Conservation (phyloP, 768 basidiomycete genomes). For the Pluteus cervinus region DNA sequence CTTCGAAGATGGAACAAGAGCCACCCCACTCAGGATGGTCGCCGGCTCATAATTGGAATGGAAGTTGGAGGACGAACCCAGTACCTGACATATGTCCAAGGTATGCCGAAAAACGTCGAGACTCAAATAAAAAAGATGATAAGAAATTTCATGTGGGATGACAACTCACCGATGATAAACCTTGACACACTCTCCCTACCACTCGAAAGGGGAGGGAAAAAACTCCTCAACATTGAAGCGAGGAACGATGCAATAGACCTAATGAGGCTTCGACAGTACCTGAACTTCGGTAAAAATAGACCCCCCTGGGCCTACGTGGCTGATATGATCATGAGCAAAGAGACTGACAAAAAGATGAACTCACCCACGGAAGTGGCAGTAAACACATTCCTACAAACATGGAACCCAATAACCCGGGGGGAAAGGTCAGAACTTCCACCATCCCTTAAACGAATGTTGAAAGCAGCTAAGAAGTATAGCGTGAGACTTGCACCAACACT, state of each 20-base stretch:
- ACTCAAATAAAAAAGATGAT: constrained; percentile 13
- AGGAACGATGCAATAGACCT: constrained; percentile 18
- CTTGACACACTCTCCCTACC: constrained; percentile 10
- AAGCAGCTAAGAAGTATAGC: constrained; percentile 14
- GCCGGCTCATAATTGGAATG: constrained; percentile 15
- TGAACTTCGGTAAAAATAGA: constrained; percentile 6
- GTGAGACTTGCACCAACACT: constrained; percentile 9
- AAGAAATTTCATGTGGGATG: constrained; percentile 21
- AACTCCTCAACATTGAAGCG: constrained; percentile 14
- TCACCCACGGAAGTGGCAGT: neutral
- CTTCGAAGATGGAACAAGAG: constrained; percentile 18
- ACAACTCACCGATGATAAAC: constrained; percentile 10
- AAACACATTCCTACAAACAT: constrained; percentile 22
- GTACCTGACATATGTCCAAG: constrained; percentile 19
- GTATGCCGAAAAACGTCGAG: constrained; percentile 18
- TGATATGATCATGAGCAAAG: constrained; percentile 14
- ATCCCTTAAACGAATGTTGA: constrained; percentile 12
- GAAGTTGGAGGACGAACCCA: constrained; percentile 17
- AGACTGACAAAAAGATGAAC: constrained; percentile 1
- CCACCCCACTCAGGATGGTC: constrained; percentile 23
- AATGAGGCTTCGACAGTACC: constrained; percentile 19
- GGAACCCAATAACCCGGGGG: constrained; percentile 9
- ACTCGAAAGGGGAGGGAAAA: constrained; percentile 12
- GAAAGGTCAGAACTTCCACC: constrained; percentile 6
- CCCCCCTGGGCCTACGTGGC: constrained; percentile 24